Percentiles rank a stretch among this genome's conserved stretches.
Evolutionary conservation across 352 stramenopile genomes (phyloP).

Genomic region (Thalassiosira ordinaria): DNA sequence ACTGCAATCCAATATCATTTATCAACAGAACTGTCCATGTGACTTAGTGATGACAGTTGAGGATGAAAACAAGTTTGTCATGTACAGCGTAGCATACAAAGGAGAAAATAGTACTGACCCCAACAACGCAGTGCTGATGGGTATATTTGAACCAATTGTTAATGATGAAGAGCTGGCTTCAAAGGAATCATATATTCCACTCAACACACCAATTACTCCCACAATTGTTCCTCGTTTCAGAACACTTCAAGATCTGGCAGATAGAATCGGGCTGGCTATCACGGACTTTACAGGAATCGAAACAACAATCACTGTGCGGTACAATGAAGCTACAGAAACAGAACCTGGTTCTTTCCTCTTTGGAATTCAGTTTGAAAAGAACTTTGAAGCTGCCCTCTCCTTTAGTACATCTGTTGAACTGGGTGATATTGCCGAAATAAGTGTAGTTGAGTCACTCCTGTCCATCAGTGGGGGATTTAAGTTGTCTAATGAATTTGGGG

Average conservation of each 20-base stretch:
- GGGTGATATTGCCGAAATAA: slow-evolving; percentile 40
- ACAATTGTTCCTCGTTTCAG: slow-evolving; percentile 38
- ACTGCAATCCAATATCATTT: no score
- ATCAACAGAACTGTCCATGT: slow-evolving; percentile 38
- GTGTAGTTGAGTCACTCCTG: slow-evolving; percentile 30
- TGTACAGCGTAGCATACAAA: slow-evolving; percentile 32
- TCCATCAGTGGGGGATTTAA: slow-evolving; percentile 18
- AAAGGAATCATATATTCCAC: no score
- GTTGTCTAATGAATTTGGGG: slow-evolving; percentile 33
- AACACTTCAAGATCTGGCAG: slow-evolving; percentile 33
- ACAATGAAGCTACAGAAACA: slow-evolving; percentile 5
- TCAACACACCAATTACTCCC: slow-evolving; percentile 34
- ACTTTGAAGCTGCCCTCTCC: slow-evolving; percentile 14
- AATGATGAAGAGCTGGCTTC: no score
- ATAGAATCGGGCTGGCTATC: slow-evolving; percentile 33
- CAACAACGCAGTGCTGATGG: slow-evolving; percentile 43
- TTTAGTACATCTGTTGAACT: slow-evolving; percentile 28
- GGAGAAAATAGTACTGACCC: neutral
- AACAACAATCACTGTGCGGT: slow-evolving; percentile 32
- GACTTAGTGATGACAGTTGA: slow-evolving; percentile 39
- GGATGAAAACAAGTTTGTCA: slow-evolving; percentile 20
- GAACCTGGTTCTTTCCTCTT: slow-evolving; percentile 37
- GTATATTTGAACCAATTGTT: slow-evolving; percentile 32
- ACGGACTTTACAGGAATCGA: slow-evolving; percentile 20
- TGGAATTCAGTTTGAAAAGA: slow-evolving; percentile 36